phyloP scores from a whole-genome alignment of 2,329 filamentous ascomycete species.

The Fusarium haematococcum region DNA sequence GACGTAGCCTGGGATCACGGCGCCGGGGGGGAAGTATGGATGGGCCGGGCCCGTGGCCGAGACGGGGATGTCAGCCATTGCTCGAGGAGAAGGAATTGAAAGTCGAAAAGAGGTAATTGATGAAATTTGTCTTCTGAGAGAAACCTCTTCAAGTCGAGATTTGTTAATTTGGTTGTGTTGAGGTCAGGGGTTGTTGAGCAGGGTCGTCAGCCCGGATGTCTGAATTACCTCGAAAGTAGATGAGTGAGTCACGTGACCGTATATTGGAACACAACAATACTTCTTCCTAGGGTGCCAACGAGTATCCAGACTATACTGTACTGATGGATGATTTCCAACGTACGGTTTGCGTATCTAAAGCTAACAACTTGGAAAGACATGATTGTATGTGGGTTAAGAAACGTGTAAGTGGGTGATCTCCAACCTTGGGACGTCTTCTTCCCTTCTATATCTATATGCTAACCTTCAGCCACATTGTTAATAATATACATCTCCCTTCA shows the following conservation, averaged over 20 bases:
- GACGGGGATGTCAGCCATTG: conserved; percentile 12
- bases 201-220: not conserved
- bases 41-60: conserved; percentile 46
- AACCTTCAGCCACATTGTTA: conserved; percentile 20
- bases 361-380: not conserved
- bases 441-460: not conserved
- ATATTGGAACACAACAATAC: not conserved
- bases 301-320: not conserved
- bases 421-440: not conserved
- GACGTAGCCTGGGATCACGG: conserved; percentile 57
- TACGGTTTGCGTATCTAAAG: fast-evolving
- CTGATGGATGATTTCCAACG: not conserved
- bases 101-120: not conserved
- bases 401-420: not conserved
- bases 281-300: not conserved
- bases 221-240: not conserved
- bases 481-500: conserved; percentile 63
- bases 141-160: not conserved
- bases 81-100: not conserved
- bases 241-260: not conserved
- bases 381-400: not conserved
- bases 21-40: conserved; percentile 63
- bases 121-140: not conserved
- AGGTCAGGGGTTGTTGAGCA: not conserved
- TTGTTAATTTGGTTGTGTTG: not conserved